Evolutionary conservation across 2,329 filamentous ascomycete genomes (phyloP).

Genomic region (Fonsecaea monophora): DNA sequence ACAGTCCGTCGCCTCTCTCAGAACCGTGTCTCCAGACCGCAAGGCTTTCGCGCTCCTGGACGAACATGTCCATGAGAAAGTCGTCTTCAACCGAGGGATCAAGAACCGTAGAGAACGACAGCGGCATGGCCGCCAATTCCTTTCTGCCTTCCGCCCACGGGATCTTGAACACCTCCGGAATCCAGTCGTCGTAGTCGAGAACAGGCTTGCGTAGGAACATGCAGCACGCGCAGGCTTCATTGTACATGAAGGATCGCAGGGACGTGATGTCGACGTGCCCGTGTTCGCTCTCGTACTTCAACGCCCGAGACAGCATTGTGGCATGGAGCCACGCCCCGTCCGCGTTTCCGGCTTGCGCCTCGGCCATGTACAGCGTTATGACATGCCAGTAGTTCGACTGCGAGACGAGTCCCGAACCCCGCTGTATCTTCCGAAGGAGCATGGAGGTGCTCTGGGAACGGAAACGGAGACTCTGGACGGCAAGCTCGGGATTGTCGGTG

Average conservation of each 20-base stretch:
- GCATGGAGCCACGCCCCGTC: slow-evolving; percentile 14
- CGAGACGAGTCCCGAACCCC: slow-evolving; percentile 6
- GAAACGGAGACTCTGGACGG: slow-evolving; percentile 3
- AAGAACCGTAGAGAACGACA: slow-evolving; percentile 6
- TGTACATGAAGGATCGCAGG: slow-evolving; percentile 20
- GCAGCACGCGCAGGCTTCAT: slow-evolving; percentile 18
- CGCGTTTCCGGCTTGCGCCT: slow-evolving; percentile 18
- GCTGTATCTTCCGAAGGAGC: slow-evolving; percentile 7
- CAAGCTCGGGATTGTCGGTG: slow-evolving; percentile 9
- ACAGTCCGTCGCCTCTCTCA: slow-evolving; percentile 8
- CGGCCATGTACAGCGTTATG: slow-evolving; percentile 15
- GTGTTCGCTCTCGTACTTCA: slow-evolving; percentile 13
- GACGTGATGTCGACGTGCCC: slow-evolving; percentile 15
- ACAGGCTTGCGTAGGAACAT: slow-evolving; percentile 18
- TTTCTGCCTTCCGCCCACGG: slow-evolving; percentile 8
- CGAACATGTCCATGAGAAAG: slow-evolving; percentile 10
- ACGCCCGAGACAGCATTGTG: slow-evolving; percentile 12
- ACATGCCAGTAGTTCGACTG: slow-evolving; percentile 14
- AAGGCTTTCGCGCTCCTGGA: slow-evolving; percentile 14
- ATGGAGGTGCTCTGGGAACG: slow-evolving; percentile 17
- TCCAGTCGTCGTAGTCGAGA: slow-evolving; percentile 13
- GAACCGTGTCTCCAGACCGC: slow-evolving; percentile 17
- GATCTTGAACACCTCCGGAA: slow-evolving; percentile 8
- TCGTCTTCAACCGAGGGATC: slow-evolving; percentile 11
- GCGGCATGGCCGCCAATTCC: slow-evolving; percentile 5